Evolutionary conservation across 441 rosid genomes (phyloP).

Genomic region (Brassica balearica): DNA sequence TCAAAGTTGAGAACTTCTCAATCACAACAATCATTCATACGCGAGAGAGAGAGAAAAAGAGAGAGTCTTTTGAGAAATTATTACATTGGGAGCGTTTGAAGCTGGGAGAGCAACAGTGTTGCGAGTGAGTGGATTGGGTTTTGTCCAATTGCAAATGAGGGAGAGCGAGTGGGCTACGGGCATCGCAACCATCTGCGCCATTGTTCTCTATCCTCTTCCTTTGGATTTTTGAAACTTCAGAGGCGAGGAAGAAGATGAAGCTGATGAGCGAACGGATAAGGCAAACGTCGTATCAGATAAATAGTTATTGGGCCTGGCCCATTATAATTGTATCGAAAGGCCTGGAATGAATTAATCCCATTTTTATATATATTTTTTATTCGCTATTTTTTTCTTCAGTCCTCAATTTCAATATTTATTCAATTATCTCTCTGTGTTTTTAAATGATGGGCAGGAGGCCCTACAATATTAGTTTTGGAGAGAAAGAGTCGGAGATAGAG

Average conservation of each 20-base stretch:
- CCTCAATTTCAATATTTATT: neutral
- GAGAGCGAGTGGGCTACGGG: conserved; percentile 68
- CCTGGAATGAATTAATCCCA: neutral
- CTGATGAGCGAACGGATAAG: conserved; percentile 33
- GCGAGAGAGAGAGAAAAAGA: neutral
- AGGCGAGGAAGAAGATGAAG: conserved; percentile 8
- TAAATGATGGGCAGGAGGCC: too few species aligned
- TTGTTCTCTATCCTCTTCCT: conserved; percentile 43
- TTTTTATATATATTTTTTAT: too few species aligned
- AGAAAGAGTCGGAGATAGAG: neutral
- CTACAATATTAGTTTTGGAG: too few species aligned
- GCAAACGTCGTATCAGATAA: neutral
- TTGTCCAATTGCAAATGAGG: conserved; percentile 47
- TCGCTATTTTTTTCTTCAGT: too few species aligned
- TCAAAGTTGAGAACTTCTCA: neutral
- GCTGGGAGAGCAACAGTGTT: conserved; percentile 51
- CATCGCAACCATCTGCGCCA: conserved; percentile 74
- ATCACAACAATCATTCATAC: neutral
- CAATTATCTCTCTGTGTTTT: neutral
- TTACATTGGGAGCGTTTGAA: conserved; percentile 54
- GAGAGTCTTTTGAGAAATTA: neutral
- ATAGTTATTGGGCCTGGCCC: conserved; percentile 7
- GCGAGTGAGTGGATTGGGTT: conserved; percentile 47
- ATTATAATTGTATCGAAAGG: neutral
- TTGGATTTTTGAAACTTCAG: neutral